Evolutionary conservation across 2,329 filamentous ascomycete genomes (phyloP).

Genomic region (Botrytis sinoallii): DNA sequence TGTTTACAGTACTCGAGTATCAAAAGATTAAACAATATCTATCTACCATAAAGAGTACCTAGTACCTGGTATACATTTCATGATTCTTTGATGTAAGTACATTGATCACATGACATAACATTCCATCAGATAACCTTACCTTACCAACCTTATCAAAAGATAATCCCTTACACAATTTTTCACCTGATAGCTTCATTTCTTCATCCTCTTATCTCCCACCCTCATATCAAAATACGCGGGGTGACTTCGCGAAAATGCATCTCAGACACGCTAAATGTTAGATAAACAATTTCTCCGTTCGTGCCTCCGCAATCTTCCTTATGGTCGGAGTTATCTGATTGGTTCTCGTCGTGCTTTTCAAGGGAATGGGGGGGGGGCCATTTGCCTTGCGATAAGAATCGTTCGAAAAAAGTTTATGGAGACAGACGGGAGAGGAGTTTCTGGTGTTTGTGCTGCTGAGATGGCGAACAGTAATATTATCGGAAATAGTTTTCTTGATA

Average conservation of each 20-base stretch:
- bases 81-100: neutral
- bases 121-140: neutral
- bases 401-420: neutral
- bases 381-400: neutral
- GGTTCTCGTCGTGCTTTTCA: neutral
- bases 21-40: too few relatives aligned
- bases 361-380: neutral
- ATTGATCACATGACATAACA: neutral
- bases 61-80: neutral
- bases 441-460: neutral
- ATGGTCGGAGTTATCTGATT: neutral
- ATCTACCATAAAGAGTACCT: too few relatives aligned
- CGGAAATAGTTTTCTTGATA: slow-evolving; percentile 4
- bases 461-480: neutral
- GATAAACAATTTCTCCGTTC: neutral
- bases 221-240: neutral
- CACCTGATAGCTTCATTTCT: slow-evolving; percentile 10
- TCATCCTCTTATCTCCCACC: neutral
- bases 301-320: neutral
- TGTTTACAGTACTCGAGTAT: too few relatives aligned
- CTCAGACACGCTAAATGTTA: neutral
- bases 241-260: neutral
- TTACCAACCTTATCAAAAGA: neutral
- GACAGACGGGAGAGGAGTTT: neutral
- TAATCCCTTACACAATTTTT: slow-evolving; percentile 4